phyloP scores from a whole-genome alignment of 1,284 basidiomycete genomes.

The Trichosporon ovoides region DNA sequence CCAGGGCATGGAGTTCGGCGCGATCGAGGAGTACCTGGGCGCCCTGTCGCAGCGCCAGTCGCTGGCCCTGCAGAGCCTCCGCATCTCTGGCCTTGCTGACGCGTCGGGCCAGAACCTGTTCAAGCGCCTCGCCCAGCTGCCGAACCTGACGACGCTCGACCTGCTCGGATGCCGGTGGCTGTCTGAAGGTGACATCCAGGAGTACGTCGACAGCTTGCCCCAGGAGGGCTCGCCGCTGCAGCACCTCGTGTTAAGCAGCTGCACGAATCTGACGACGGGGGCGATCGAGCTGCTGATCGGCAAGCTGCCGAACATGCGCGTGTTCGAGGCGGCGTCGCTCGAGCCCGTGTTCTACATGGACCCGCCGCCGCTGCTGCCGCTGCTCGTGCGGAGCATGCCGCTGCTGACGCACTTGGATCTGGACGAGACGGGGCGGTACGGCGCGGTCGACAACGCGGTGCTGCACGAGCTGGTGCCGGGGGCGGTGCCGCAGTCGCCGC shows the following conservation, averaged over 20 bases:
- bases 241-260: conserved; percentile 74
- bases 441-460: conserved; percentile 66
- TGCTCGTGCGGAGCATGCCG: conserved; percentile 51
- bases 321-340: conserved; percentile 75
- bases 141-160: conserved; percentile 74
- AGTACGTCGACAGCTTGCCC: conserved; percentile 50
- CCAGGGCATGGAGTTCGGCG: conserved; percentile 60
- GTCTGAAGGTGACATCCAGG: conserved; percentile 19
- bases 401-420: conserved; percentile 71
- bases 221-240: conserved; percentile 53
- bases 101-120: conserved; percentile 54
- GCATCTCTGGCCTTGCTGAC: conserved; percentile 61
- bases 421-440: conserved; percentile 60
- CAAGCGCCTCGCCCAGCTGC: conserved; percentile 57
- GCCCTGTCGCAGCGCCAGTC: conserved; percentile 20
- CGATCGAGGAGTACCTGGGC: conserved; percentile 51
- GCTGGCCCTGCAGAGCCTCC: conserved; percentile 45
- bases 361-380: conserved; percentile 17
- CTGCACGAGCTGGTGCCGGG: conserved; percentile 46
- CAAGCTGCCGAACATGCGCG: conserved; percentile 67
- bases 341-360: conserved; percentile 23
- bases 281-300: conserved; percentile 67
- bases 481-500: conserved; percentile 7
- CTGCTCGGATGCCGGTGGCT: conserved; percentile 58
- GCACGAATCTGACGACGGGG: conserved; percentile 64